Conservation (phyloP, 495 filamentous ascomycete genomes). For the Aspergillus nidulans region DNA sequence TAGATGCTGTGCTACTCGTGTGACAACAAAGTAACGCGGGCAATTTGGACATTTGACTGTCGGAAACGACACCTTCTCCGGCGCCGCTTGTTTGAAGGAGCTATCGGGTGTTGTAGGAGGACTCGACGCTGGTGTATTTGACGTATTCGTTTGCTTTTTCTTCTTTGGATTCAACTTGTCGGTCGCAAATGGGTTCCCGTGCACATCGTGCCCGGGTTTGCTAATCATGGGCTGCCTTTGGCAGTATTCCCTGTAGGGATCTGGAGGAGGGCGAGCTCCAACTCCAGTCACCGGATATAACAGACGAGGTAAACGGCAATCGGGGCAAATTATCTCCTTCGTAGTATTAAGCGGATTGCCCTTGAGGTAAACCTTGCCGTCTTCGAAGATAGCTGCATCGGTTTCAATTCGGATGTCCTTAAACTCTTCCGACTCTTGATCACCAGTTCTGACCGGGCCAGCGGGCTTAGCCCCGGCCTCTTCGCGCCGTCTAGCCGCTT, state of each 20-base stretch:
- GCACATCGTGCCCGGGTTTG: slow-evolving; percentile 72
- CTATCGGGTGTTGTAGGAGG: slow-evolving; percentile 39
- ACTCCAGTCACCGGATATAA: slow-evolving; percentile 60
- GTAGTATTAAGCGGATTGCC: slow-evolving; percentile 72
- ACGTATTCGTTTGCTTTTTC: slow-evolving; percentile 34
- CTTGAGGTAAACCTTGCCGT: slow-evolving; percentile 66
- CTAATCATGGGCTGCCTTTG: slow-evolving; percentile 69
- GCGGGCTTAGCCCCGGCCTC: slow-evolving; percentile 28
- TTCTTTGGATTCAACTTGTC: slow-evolving; percentile 55
- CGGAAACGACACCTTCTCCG: slow-evolving; percentile 60
- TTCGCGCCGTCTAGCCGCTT: slow-evolving; percentile 35
- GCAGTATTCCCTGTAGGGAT: slow-evolving; percentile 66
- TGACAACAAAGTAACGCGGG: slow-evolving; percentile 56
- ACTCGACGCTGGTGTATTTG: slow-evolving; percentile 54
- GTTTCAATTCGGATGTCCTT: slow-evolving; percentile 55
- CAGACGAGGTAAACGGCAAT: slow-evolving; percentile 61
- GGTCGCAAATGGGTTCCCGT: slow-evolving; percentile 71
- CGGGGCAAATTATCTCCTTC: slow-evolving; percentile 63
- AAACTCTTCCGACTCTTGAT: slow-evolving; percentile 35
- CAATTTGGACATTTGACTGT: slow-evolving; percentile 67
- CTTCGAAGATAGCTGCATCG: slow-evolving; percentile 65
- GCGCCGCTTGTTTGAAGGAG: slow-evolving; percentile 36
- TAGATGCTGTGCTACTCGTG: slow-evolving; percentile 66
- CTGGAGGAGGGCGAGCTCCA: slow-evolving; percentile 53
- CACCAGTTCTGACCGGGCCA: slow-evolving; percentile 32